Evolutionary conservation across 805 yeast genomes (phyloP), one percentile per base, ranked within the genome.

Genomic region (Cyberlindnera amylophila): DNA sequence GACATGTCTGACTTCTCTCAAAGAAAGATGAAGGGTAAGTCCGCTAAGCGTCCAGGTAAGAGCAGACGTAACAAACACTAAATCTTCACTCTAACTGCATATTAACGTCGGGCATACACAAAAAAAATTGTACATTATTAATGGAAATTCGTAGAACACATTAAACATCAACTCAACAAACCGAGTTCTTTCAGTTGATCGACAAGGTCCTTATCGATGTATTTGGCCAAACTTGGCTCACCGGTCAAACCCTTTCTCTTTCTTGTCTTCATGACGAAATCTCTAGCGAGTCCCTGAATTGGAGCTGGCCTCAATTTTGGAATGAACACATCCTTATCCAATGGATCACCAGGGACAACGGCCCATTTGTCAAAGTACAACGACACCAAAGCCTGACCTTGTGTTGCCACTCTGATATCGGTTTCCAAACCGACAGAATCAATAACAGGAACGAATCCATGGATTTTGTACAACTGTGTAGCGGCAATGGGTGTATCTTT

Each of bases 391-490:
- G 93, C 90, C 53, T 77, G 82, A 4, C 96, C 96, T 48, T 79
- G 81, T 0, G 96, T 80, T 11, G 81, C 75, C 11, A 87, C 62
- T 48, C 96, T 64, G 26, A 93, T 64, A 59, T 93, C 99, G 0
- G 95, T 79, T 56, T 87, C 96, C 36, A 93, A 70, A 0, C 98
- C 99, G 41, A 83, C 68, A 2, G 96, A 83, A 50, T 93, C 99
- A 36, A 93, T 85, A 1, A 86, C 93, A 0, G 99, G 99, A 0
- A 93, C 66, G 24, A 61, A 63, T 0, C 90, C 96, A 31, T 65
- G 65, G 0, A 88, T 65, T 45, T 67, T 71, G 53, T 70, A 77
- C 9, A 91, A 62, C 11, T 77, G 84, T 0, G 98, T 81, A 0
- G 87, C 96, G 0, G 79, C 80, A 17, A 91, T 75, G 2, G 87